phyloP scores from a whole-genome alignment of 805 yeast species.

The Lachancea meyersii region DNA sequence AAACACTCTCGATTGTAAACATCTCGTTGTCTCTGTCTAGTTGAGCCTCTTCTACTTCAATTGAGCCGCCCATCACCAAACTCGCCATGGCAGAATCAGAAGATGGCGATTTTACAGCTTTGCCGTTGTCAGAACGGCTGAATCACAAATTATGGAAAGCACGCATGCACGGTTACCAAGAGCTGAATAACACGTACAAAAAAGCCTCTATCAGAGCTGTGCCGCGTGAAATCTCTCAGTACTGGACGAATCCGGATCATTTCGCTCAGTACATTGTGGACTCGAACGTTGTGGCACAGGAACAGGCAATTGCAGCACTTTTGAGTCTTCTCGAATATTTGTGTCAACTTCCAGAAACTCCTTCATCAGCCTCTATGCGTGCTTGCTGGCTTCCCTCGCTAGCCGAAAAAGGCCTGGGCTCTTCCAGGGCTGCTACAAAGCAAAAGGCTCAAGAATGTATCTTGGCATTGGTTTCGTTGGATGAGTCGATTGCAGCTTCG shows the following conservation, averaged over 20 bases:
- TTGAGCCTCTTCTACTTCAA: neutral
- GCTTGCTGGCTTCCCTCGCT: slow-evolving; percentile 34
- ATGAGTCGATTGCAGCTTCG: slow-evolving; percentile 52
- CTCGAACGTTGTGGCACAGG: slow-evolving; percentile 87
- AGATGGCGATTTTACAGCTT: slow-evolving; percentile 54
- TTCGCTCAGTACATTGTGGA: slow-evolving; percentile 62
- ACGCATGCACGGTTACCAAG: slow-evolving; percentile 73
- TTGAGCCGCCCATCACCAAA: neutral
- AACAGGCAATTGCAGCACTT: slow-evolving; percentile 60
- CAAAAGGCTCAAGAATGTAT: slow-evolving; percentile 58
- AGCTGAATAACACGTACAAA: slow-evolving; percentile 44
- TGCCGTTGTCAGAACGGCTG: slow-evolving; percentile 63
- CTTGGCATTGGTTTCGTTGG: slow-evolving; percentile 57
- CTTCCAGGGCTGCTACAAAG: slow-evolving; percentile 70
- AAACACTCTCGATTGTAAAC: neutral
- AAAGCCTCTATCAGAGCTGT: slow-evolving; percentile 9
- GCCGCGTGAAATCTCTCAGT: slow-evolving; percentile 50
- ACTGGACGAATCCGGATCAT: slow-evolving; percentile 46
- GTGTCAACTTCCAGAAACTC: slow-evolving; percentile 32
- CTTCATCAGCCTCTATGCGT: slow-evolving; percentile 8
- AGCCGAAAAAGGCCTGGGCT: slow-evolving; percentile 76
- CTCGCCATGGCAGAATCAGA: slow-evolving; percentile 23
- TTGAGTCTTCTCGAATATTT: slow-evolving; percentile 51
- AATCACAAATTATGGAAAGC: slow-evolving; percentile 83
- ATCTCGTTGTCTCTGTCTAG: neutral